These are phyloP conservation scores for Pichia sp. DNA, from an alignment of 1,139 yeast species.

Conservation along the genomic window DNA sequence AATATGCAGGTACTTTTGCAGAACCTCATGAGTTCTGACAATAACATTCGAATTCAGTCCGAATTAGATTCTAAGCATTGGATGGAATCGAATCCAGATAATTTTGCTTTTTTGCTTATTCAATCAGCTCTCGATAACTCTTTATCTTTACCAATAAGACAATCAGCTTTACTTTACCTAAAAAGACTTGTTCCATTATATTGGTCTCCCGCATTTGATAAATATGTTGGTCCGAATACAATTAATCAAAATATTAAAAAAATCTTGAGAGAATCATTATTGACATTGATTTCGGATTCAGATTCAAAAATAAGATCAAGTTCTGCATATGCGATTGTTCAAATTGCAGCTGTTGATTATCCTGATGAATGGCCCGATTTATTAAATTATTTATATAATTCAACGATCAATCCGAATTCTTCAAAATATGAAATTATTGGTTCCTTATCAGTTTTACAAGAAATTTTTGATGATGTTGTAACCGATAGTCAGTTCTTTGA, in stretches of 20 bases:
- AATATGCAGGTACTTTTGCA: conserved; percentile 5
- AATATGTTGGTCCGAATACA: conserved; percentile 55
- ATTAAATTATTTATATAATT: conserved; percentile 41
- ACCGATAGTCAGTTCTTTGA: conserved; percentile 84
- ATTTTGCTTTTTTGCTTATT: conserved; percentile 17
- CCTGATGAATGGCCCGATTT: conserved; percentile 96
- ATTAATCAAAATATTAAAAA: conserved; percentile 48
- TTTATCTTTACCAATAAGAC: conserved; percentile 33
- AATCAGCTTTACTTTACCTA: conserved; percentile 63
- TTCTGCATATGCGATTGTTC: conserved; percentile 71
- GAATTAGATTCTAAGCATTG: conserved; percentile 25
- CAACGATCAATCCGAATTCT: conserved; percentile 29
- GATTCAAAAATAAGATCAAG: conserved; percentile 62
- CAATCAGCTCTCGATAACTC: conserved; percentile 19
- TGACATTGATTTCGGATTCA: conserved; percentile 45
- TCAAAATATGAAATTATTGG: conserved; percentile 45
- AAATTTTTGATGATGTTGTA: conserved; percentile 77
- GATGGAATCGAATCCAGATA: conserved; percentile 20
- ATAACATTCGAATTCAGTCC: conserved; percentile 23
- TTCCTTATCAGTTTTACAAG: conserved; percentile 65
- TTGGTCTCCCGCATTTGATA: conserved; percentile 85
- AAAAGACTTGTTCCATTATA: conserved; percentile 63
- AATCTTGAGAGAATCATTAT: conserved; percentile 42
- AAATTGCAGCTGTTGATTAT: conserved; percentile 81
- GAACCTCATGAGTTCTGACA: conserved; percentile 21